A percentile compares a stretch with the other conserved stretches of the same genome.
Evolutionary conservation across 805 yeast species (phyloP).

Genomic region (Kuraishia hungarica): DNA sequence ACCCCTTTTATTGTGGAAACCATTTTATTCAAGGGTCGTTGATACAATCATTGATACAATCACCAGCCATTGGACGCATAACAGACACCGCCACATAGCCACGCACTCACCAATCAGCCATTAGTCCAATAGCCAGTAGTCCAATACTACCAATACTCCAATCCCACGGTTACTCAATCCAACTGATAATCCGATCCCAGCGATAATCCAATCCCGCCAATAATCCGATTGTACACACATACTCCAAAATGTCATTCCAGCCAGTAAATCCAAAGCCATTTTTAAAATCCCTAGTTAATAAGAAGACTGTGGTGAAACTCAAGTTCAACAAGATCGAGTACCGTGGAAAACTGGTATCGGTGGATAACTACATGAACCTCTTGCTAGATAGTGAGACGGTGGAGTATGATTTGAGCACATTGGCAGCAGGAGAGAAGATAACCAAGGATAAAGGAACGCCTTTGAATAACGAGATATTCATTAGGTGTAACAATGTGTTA

Average conservation of each 20-base stretch:
- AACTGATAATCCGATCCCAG: no score
- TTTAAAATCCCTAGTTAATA: constrained; percentile 64
- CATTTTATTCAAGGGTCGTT: no score
- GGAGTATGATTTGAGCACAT: constrained; percentile 41
- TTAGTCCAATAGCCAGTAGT: no score
- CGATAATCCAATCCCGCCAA: no score
- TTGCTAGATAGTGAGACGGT: constrained; percentile 52
- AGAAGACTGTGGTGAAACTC: constrained; percentile 65
- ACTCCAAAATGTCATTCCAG: constrained; percentile 29
- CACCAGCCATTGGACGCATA: no score
- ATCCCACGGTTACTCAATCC: no score
- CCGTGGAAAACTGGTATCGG: constrained; percentile 65
- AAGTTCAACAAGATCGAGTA: constrained; percentile 92
- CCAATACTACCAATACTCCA: no score
- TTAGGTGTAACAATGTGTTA: constrained; percentile 85
- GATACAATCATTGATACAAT: no score
- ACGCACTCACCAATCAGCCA: no score
- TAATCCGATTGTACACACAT: not conserved
- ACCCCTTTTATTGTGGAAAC: no score
- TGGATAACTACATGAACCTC: constrained; percentile 89
- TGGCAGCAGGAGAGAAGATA: constrained; percentile 37
- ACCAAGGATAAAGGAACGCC: constrained; percentile 33
- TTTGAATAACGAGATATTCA: constrained; percentile 52
- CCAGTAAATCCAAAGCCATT: constrained; percentile 92
- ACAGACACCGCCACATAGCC: no score